Evolutionary conservation across 2,329 filamentous ascomycete genomes (phyloP).

Genomic region (Cyphellophora europaea): DNA sequence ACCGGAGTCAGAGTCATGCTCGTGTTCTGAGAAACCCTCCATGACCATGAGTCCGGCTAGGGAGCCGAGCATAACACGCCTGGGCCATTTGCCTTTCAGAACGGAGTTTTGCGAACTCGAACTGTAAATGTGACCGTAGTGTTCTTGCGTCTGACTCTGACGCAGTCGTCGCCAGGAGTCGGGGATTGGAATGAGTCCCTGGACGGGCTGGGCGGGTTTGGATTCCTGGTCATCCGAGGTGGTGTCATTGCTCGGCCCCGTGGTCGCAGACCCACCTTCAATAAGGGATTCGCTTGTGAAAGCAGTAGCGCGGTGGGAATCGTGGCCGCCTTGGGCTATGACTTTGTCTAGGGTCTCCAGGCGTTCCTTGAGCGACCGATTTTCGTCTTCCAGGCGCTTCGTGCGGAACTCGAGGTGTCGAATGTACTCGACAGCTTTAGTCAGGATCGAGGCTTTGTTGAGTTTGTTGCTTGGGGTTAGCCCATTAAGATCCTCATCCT

Average conservation of each 20-base stretch:
- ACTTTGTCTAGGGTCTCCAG: conserved; percentile 69
- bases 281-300: conserved; percentile 19
- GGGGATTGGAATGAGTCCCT: conserved; percentile 34
- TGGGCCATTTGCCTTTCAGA: conserved; percentile 42
- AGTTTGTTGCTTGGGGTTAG: conserved; percentile 83
- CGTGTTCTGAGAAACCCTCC: conserved; percentile 63
- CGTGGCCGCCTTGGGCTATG: conserved; percentile 34
- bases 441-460: conserved; percentile 94
- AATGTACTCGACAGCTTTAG: conserved; percentile 95
- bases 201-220: conserved; percentile 21
- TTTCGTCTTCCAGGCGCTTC: conserved; percentile 71
- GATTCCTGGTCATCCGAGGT: conserved; percentile 10
- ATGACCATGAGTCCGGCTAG: conserved; percentile 86
- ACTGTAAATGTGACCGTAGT: conserved; percentile 19
- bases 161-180: conserved; percentile 34
- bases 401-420: conserved; percentile 87
- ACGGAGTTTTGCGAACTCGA: conserved; percentile 34
- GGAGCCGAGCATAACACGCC: conserved; percentile 86
- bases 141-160: conserved; percentile 21
- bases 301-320: conserved; percentile 16
- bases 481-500: conserved; percentile 72
- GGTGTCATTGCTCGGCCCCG: conserved; percentile 39
- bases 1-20: conserved; percentile 54
- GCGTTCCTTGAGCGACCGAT: conserved; percentile 65
- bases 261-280: conserved; percentile 8